Percentiles rank a stretch among this genome's conserved stretches.
These are phyloP conservation scores for Daldinia decipiens DNA, from an alignment of 495 filamentous ascomycete genomes.

Conservation along the genomic window DNA sequence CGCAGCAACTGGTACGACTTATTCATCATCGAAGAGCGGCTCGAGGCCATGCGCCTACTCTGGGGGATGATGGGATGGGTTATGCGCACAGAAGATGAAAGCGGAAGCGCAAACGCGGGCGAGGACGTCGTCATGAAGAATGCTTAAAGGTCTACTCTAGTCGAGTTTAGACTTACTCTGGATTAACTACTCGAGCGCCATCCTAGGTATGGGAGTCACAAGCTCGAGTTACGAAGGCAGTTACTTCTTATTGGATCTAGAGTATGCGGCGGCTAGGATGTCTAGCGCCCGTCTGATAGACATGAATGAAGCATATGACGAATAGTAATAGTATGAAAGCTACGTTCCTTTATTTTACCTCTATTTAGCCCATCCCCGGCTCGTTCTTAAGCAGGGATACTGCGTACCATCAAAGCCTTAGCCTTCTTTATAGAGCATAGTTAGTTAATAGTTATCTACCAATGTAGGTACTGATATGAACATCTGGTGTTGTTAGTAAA, in stretches of 20 bases:
- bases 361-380: background rate
- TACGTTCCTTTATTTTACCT: background rate
- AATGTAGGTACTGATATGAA: too few relatives aligned
- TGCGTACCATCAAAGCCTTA: background rate
- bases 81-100: constrained; percentile 62
- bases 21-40: constrained; percentile 71
- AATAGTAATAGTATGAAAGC: constrained; percentile 15
- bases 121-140: constrained; percentile 52
- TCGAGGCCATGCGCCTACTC: constrained; percentile 74
- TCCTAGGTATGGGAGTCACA: background rate
- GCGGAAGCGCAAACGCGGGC: background rate
- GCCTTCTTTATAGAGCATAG: background rate
- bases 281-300: constrained; percentile 12
- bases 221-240: background rate
- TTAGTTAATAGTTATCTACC: background rate
- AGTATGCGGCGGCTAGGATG: background rate
- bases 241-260: constrained; percentile 10
- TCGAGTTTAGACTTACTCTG: background rate
- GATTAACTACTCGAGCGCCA: background rate
- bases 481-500: too few relatives aligned
- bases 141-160: constrained; percentile 26
- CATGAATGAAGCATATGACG: constrained; percentile 24
- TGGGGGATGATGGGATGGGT: constrained; percentile 81
- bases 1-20: constrained; percentile 84
- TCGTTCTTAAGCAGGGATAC: background rate